A percentile compares a stretch with the other conserved stretches of the same genome.
Conservation (phyloP, 805 yeast species). For the Cyberlindnera galapagoensis region DNA sequence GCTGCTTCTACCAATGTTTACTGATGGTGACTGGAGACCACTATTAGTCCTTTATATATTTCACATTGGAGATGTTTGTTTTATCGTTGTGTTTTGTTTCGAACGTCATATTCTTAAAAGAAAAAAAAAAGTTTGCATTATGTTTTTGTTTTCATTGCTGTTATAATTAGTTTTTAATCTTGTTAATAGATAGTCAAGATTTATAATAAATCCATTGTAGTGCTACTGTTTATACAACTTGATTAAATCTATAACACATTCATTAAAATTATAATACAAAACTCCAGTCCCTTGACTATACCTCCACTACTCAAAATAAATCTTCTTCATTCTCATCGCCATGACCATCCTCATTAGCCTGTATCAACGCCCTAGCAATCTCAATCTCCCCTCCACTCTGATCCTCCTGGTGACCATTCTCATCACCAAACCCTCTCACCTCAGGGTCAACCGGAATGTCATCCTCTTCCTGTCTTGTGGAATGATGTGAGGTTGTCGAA, state of each 20-base stretch:
- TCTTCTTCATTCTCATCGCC: constrained; percentile 12
- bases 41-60: background rate
- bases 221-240: background rate
- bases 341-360: constrained; percentile 32
- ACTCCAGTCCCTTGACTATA: background rate
- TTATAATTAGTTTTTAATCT: background rate
- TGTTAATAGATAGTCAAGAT: constrained; percentile 1
- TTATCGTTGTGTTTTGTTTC: background rate
- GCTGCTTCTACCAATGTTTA: background rate
- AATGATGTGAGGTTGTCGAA: background rate
- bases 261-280: background rate
- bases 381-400: constrained; percentile 50
- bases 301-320: constrained; percentile 9
- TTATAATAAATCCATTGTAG: background rate
- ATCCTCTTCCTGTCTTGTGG: constrained; percentile 17
- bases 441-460: constrained; percentile 55
- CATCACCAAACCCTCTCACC: constrained; percentile 43
- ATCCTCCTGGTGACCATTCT: too few species aligned
- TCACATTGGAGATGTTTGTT: background rate
- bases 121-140: background rate
- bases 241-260: background rate
- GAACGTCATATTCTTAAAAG: background rate
- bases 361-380: constrained; percentile 60
- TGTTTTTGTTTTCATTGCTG: background rate
- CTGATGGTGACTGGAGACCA: constrained; percentile 22